A percentile compares a stretch with the other conserved stretches of the same genome.
phyloP scores from a whole-genome alignment of 1,284 basidiomycete species.

The Sphaerobolus stellatus region DNA sequence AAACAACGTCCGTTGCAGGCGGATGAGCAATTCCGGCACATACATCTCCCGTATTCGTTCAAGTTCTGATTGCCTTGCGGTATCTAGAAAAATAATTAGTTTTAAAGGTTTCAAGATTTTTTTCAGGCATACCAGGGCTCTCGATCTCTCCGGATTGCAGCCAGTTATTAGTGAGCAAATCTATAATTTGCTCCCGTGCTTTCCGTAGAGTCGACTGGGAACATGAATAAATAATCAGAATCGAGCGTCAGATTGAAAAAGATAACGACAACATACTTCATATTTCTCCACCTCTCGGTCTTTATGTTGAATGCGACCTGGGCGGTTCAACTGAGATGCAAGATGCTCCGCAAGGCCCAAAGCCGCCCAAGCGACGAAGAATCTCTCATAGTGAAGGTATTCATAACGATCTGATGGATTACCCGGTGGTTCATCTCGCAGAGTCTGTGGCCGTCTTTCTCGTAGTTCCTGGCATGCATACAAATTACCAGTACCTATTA shows the following conservation, averaged over 20 bases:
- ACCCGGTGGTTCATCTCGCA: conserved; percentile 10
- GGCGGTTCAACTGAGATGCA: conserved; percentile 5
- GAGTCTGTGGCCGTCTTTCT: conserved; percentile 33
- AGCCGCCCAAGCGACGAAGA: conserved; percentile 61
- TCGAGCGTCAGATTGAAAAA: not conserved
- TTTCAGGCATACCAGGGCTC: conserved; percentile 33
- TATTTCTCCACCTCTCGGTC: conserved; percentile 3
- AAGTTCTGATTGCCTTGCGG: conserved; percentile 68
- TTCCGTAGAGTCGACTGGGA: conserved; percentile 56
- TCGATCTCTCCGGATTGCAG: conserved; percentile 54
- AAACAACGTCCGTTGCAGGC: conserved; percentile 76
- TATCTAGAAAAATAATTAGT: conserved; percentile 34
- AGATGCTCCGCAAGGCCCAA: conserved; percentile 10
- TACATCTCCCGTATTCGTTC: conserved; percentile 83
- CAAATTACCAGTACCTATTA: conserved; percentile 68
- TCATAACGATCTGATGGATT: conserved; percentile 10
- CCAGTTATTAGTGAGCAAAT: conserved; percentile 76
- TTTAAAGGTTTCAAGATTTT: conserved; percentile 9
- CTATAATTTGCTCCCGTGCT: conserved; percentile 57
- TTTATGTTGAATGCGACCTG: not conserved
- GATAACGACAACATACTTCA: not conserved
- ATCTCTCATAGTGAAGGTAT: conserved; percentile 70
- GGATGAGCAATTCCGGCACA: conserved; percentile 87
- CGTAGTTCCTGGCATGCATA: conserved; percentile 49
- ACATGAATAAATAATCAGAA: not conserved